These are phyloP conservation scores for Rhodotorula babjevae DNA, from an alignment of 768 basidiomycete genomes.

Conservation along the genomic window DNA sequence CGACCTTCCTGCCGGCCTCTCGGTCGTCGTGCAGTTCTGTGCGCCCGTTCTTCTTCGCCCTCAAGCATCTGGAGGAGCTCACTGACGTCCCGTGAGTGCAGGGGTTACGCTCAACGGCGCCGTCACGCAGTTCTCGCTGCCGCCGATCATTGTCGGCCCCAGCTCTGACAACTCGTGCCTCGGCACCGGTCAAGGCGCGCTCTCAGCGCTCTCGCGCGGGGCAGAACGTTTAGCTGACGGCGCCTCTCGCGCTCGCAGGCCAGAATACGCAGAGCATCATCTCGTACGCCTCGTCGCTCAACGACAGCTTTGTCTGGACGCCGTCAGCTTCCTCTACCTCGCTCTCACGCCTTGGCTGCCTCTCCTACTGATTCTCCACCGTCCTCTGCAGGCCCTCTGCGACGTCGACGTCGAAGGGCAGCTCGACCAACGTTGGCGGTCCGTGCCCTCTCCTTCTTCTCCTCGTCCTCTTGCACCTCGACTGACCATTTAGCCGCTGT, in stretches of 20 bases:
- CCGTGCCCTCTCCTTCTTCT: neutral
- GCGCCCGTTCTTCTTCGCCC: neutral
- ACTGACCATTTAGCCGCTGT: neutral
- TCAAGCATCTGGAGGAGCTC: no score
- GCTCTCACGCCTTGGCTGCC: neutral
- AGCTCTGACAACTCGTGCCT: conserved; percentile 6
- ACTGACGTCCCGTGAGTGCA: neutral
- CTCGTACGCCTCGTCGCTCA: conserved; percentile 19
- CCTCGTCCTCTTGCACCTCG: no score
- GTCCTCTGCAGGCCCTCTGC: neutral
- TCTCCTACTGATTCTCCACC: neutral
- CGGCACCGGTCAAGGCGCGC: conserved; percentile 1
- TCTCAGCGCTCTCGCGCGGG: neutral
- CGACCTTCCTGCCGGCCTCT: conserved; percentile 20
- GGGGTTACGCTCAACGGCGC: conserved; percentile 23
- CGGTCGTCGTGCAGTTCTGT: conserved; percentile 21
- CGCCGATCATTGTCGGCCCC: conserved; percentile 1
- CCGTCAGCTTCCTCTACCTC: neutral
- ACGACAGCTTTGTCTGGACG: conserved; percentile 9
- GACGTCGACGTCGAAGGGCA: neutral
- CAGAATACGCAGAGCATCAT: conserved; percentile 29
- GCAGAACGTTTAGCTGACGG: neutral
- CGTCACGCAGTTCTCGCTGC: conserved; percentile 11
- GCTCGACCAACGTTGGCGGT: neutral
- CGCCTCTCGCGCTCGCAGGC: neutral